phyloP scores from a whole-genome alignment of 495 filamentous ascomycete genomes.

The Aspergillus homomorphus region DNA sequence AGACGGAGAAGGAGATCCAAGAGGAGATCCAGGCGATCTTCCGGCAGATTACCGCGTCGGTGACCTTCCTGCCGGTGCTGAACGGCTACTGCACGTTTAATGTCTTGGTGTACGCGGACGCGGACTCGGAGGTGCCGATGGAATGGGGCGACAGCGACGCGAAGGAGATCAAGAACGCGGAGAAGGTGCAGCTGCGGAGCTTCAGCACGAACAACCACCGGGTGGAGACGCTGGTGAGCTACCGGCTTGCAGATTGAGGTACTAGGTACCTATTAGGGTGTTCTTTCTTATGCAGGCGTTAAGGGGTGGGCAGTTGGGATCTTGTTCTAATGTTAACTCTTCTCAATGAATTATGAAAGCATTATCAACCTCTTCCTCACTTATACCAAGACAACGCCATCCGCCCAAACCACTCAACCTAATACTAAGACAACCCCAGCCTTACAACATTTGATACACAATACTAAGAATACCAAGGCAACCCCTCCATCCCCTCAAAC shows the following conservation, averaged over 20 bases:
- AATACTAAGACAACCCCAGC: constrained; percentile 14
- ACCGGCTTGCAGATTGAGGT: constrained; percentile 57
- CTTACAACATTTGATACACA: too few species aligned
- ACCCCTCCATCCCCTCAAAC: constrained; percentile 30
- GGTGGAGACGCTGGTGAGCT: constrained; percentile 93
- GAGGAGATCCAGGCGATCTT: constrained; percentile 93
- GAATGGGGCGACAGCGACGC: constrained; percentile 99
- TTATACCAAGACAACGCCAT: too few species aligned
- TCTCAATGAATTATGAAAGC: too few species aligned
- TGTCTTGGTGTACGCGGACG: constrained; percentile 95
- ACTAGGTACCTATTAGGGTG: constrained; percentile 18
- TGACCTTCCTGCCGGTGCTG: constrained; percentile 93
- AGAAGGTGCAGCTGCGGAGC: constrained; percentile 91
- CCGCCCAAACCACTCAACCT: constrained; percentile 3
- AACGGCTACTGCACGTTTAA: constrained; percentile 97
- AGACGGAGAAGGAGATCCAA: constrained; percentile 91
- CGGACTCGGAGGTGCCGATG: constrained; percentile 91
- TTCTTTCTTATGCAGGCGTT: constrained; percentile 37
- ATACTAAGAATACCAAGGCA: constrained; percentile 43
- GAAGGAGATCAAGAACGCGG: constrained; percentile 93
- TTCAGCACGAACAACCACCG: constrained; percentile 92
- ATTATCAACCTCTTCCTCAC: too few species aligned
- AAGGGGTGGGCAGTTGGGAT: constrained; percentile 9
- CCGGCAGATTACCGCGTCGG: constrained; percentile 94
- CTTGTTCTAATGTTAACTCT: constrained; percentile 1